Base-by-base conservation (phyloP, 2,329 filamentous ascomycete genomes). In the Fusarium lyarnte region DNA sequence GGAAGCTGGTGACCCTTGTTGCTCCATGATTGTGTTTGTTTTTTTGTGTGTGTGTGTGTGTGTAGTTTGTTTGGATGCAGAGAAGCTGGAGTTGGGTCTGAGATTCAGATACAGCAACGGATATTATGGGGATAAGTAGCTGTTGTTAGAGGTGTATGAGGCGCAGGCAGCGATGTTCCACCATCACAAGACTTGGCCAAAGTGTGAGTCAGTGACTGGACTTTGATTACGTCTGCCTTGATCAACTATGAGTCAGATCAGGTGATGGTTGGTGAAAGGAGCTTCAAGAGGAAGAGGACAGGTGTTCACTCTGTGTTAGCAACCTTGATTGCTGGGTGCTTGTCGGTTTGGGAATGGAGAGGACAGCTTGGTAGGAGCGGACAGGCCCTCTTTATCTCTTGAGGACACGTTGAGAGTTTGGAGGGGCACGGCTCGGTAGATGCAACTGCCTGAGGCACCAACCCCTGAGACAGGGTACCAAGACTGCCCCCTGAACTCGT, bases 1-100 rank as follows among this genome's bases (percentile, higher is more conserved):
- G 79, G 86, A 78, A 66, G 82, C 77, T 41, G 86, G 83, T 63
- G 85, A 82, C 19, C 75, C 53, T 81, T 82, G 80, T 78, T 82
- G 79, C 62, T 81, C 80, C 85, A 87, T 85, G n/a, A 27, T 31
- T 65, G 31, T 69, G 27, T 3, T 29, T 29, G 19, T 69, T 43
- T 49, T 59, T 66, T 21, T 16, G 64, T 66, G 59, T 58, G 60
- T 64, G 47, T 61, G 63, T 75, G 59, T 63, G 58, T 38, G 23
- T 35, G 27, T 47, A 31, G 43, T 31, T 54, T 25, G 19, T 29
- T 64, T 54, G 62, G 23, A 29, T 47, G 17, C 12, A 67, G 16
- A 67, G 45, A 55, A n/a, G 47, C 39, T 41, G 53, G 35, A 23
- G 49, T 21, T 57, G 55, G 52, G 47, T 66, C 62, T 70, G 55